A percentile compares a stretch with the other conserved stretches of the same genome.
phyloP scores from a whole-genome alignment of 768 basidiomycete species.

The Suillus bovinus region DNA sequence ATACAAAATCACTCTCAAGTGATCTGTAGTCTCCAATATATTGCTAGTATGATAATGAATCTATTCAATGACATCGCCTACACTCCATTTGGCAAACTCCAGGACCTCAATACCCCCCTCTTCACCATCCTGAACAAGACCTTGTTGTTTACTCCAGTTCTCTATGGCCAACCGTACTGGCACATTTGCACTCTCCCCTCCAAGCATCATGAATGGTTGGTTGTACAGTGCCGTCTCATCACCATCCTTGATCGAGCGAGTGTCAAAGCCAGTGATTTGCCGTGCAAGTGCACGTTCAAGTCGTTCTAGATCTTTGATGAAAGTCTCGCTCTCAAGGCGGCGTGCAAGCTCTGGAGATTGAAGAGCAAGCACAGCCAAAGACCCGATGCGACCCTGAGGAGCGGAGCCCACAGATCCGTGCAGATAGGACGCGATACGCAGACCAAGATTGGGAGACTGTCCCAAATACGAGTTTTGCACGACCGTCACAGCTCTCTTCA shows the following conservation, averaged over 20 bases:
- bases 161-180: constrained; percentile 38
- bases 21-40: neutral
- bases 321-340: constrained; percentile 46
- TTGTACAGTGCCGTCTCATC: constrained; percentile 63
- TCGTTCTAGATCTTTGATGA: constrained; percentile 55
- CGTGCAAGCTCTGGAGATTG: constrained; percentile 47
- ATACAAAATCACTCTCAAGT: neutral
- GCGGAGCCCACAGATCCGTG: constrained; percentile 54
- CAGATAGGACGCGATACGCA: constrained; percentile 55
- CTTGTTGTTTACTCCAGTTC: constrained; percentile 55
- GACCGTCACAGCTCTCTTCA: constrained; percentile 57
- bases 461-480: constrained; percentile 39
- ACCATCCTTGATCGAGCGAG: constrained; percentile 45
- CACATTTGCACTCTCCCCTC: constrained; percentile 46
- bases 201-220: constrained; percentile 74
- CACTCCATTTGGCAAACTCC: constrained; percentile 68
- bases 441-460: constrained; percentile 36
- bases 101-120: constrained; percentile 36
- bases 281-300: constrained; percentile 78
- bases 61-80: constrained; percentile 43
- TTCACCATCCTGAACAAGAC: constrained; percentile 36
- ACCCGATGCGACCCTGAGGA: constrained; percentile 59
- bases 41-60: neutral
- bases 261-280: constrained; percentile 85
- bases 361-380: constrained; percentile 56